Evolutionary conservation across 2,329 filamentous ascomycete genomes (phyloP).

Genomic region (Whalleya microplaca): DNA sequence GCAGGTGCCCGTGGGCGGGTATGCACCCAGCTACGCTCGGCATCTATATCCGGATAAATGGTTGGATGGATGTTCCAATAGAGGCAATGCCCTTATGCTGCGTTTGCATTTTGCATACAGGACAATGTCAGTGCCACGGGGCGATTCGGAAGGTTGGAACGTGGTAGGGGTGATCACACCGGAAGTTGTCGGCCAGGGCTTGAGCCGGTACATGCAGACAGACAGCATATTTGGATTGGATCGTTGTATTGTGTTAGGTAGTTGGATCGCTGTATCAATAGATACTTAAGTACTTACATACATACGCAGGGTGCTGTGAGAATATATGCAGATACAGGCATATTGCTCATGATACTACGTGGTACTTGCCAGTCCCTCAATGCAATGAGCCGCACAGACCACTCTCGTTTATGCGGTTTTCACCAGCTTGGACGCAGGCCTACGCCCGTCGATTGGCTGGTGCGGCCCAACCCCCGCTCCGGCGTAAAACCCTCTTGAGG

Average conservation of each 20-base stretch:
- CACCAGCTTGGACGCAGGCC: too few species aligned
- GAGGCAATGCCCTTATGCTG: background rate
- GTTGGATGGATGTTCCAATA: background rate
- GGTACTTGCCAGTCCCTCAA: constrained; percentile 25
- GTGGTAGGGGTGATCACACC: background rate
- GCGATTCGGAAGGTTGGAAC: background rate
- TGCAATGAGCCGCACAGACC: constrained; percentile 32
- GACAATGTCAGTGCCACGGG: background rate
- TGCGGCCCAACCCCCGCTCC: constrained; percentile 12
- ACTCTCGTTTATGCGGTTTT: constrained; percentile 23
- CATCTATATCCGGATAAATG: background rate
- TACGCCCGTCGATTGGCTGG: constrained; percentile 4
- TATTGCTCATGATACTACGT: background rate
- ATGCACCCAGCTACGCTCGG: background rate
- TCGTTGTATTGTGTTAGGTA: too few species aligned
- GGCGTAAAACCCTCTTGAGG: constrained; percentile 18
- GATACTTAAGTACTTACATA: background rate
- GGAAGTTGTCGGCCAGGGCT: background rate
- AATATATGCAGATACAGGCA: background rate
- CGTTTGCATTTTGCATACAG: background rate
- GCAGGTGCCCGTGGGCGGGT: background rate
- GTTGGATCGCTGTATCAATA: too few species aligned
- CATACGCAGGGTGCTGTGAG: background rate
- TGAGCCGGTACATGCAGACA: background rate
- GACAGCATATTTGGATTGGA: too few species aligned